These are phyloP conservation scores for Dissophora ornata DNA, from an alignment of 192 early-diverging fungal genomes.

Conservation along the genomic window DNA sequence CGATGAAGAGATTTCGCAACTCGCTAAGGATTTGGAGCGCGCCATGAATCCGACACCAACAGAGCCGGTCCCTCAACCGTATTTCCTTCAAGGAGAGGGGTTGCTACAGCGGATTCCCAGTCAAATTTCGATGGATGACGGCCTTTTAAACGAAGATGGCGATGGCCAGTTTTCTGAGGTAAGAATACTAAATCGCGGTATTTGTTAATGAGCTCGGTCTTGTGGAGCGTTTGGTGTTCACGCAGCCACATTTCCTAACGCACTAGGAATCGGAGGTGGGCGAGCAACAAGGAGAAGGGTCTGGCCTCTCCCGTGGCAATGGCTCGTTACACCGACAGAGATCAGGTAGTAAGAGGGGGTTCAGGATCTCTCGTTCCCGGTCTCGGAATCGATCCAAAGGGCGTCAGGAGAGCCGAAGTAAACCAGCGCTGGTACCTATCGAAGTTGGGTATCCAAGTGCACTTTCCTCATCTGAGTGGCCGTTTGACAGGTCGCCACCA, in stretches of 20 bases:
- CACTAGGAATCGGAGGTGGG: slow-evolving; percentile 20
- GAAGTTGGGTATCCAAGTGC: slow-evolving; percentile 24
- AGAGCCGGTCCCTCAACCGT: slow-evolving; percentile 29
- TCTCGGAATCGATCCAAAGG: slow-evolving; percentile 33
- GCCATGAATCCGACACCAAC: slow-evolving; percentile 52
- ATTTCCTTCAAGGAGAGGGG: slow-evolving; percentile 42
- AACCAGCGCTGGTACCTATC: slow-evolving; percentile 22
- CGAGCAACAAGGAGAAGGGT: slow-evolving; percentile 1
- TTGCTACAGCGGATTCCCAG: slow-evolving; percentile 28
- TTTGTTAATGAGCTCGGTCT: no score
- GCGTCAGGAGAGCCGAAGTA: slow-evolving; percentile 19
- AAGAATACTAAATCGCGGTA: no score
- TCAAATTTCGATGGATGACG: slow-evolving; percentile 43
- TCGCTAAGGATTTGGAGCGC: slow-evolving; percentile 33
- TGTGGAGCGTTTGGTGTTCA: neutral
- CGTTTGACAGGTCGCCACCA: slow-evolving; percentile 19
- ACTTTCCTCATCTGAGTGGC: slow-evolving; percentile 33
- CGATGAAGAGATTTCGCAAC: slow-evolving; percentile 27
- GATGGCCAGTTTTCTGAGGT: slow-evolving; percentile 30
- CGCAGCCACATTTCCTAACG: neutral
- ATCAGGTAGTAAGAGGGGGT: slow-evolving; percentile 31
- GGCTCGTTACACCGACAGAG: slow-evolving; percentile 32
- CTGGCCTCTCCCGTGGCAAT: slow-evolving; percentile 12
- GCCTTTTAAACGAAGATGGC: slow-evolving; percentile 18
- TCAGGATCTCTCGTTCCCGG: slow-evolving; percentile 33